phyloP scores from a whole-genome alignment of 2,329 filamentous ascomycete genomes.

The Trematosphaeria pertusa region DNA sequence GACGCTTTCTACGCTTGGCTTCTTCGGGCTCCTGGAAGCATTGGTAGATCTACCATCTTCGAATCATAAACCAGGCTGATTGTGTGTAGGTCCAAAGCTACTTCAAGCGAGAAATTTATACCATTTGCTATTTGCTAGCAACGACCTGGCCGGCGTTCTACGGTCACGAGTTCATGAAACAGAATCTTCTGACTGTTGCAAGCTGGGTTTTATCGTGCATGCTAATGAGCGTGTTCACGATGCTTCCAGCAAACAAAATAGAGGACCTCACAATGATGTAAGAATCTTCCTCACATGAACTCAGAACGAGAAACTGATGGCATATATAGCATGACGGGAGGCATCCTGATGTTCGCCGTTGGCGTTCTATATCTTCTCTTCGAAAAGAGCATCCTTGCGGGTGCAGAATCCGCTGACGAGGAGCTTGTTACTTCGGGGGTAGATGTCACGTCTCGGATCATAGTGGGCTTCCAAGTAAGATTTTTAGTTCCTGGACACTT shows the following conservation, averaged over 20 bases:
- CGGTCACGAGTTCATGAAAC: constrained; percentile 73
- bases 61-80: not conserved
- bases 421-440: constrained; percentile 35
- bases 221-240: constrained; percentile 88
- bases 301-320: no score
- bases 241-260: constrained; percentile 84
- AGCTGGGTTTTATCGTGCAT: constrained; percentile 80
- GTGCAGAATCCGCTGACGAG: constrained; percentile 44
- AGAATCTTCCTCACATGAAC: no score
- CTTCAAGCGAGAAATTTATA: constrained; percentile 87
- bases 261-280: constrained; percentile 80
- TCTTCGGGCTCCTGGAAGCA: constrained; percentile 78
- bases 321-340: constrained; percentile 74
- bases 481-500: no score
- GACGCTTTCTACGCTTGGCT: constrained; percentile 68
- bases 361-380: constrained; percentile 82
- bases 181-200: constrained; percentile 68
- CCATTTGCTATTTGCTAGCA: constrained; percentile 76
- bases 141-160: constrained; percentile 80
- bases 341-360: constrained; percentile 75
- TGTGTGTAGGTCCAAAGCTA: constrained; percentile 79
- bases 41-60: constrained; percentile 62
- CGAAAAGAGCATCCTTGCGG: constrained; percentile 68
- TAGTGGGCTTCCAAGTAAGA: constrained; percentile 71
- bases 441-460: constrained; percentile 61